Evolutionary conservation across 2,329 filamentous ascomycete genomes (phyloP).

Genomic region (Neonectria neomacrospora): DNA sequence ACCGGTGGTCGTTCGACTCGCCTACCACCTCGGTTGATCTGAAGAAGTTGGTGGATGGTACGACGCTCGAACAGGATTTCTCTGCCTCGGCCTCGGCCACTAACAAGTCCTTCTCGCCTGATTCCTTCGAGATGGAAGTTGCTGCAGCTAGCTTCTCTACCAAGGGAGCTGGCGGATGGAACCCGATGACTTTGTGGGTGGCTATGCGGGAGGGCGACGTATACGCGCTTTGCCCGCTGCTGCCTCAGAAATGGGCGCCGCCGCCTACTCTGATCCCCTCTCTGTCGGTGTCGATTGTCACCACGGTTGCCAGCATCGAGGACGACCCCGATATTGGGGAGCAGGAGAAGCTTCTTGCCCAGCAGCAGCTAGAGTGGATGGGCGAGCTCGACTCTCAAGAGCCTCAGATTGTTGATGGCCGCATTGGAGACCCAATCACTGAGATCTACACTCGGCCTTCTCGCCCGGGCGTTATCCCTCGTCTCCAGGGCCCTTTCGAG

Average conservation of each 20-base stretch:
- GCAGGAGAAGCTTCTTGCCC: conserved; percentile 65
- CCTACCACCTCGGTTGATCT: conserved; percentile 87
- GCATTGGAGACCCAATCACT: conserved; percentile 58
- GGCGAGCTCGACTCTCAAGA: conserved; percentile 72
- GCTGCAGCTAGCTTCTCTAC: conserved; percentile 84
- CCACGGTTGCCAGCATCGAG: conserved; percentile 73
- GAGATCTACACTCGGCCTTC: conserved; percentile 69
- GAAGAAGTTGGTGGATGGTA: conserved; percentile 87
- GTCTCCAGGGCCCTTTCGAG: conserved; percentile 71
- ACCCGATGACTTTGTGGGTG: conserved; percentile 94
- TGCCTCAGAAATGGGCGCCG: conserved; percentile 87
- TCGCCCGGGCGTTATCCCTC: conserved; percentile 67
- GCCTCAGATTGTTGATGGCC: conserved; percentile 63
- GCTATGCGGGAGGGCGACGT: conserved; percentile 95
- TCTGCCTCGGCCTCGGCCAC: conserved; percentile 77
- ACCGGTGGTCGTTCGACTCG: conserved; percentile 87
- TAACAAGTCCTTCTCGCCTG: conserved; percentile 86
- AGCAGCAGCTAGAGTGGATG: conserved; percentile 76
- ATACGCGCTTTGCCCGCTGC: conserved; percentile 90
- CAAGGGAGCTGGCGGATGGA: conserved; percentile 82
- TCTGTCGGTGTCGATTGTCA: conserved; percentile 83
- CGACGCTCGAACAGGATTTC: conserved; percentile 84
- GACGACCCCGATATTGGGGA: conserved; percentile 66
- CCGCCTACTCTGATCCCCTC: conserved; percentile 82
- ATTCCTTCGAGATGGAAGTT: conserved; percentile 93